Percentiles rank a stretch among this genome's conserved stretches.
Conservation (phyloP, 78 protist species). For the Dictyostelium brefeldianum region DNA sequence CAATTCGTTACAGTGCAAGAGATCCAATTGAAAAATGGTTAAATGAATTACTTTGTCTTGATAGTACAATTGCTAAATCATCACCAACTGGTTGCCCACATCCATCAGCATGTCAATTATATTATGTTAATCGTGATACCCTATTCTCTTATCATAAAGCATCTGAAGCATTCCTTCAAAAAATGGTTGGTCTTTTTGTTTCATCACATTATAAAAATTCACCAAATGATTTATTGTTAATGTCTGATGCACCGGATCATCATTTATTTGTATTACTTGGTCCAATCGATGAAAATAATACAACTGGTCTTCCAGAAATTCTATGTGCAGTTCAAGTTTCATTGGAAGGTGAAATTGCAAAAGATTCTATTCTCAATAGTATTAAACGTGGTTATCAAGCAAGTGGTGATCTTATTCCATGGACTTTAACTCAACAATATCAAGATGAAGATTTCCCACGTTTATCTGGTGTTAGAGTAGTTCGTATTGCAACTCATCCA, state of each 20-base stretch:
- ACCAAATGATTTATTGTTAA: slow-evolving; percentile 99
- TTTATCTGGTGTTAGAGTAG: slow-evolving; percentile 98
- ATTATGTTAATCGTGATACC: slow-evolving; percentile 98
- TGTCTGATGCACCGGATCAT: slow-evolving; percentile 99
- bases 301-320: slow-evolving; percentile 93
- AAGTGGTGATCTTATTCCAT: slow-evolving; percentile 99
- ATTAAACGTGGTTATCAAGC: slow-evolving; percentile 90
- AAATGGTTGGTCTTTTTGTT: slow-evolving; percentile 97
- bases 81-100: slow-evolving; percentile 87
- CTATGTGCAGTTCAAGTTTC: slow-evolving; percentile 96
- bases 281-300: slow-evolving; percentile 77
- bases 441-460: slow-evolving; percentile 95
- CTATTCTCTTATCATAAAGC: slow-evolving; percentile 98
- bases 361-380: slow-evolving; percentile 54
- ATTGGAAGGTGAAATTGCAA: slow-evolving; percentile 96
- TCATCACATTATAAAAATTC: slow-evolving; percentile 98
- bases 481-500: slow-evolving; percentile 99
- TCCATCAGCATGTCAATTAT: slow-evolving; percentile 96
- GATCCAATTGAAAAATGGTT: slow-evolving; percentile 94
- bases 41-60: slow-evolving; percentile 96
- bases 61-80: slow-evolving; percentile 63
- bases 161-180: slow-evolving; percentile 96
- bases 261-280: slow-evolving; percentile 97
- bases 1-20: slow-evolving; percentile 94
- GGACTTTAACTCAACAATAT: slow-evolving; percentile 97